Evolutionary conservation across 208 protist species (phyloP).

Genomic region (Endotrypanum monterogeii): DNA sequence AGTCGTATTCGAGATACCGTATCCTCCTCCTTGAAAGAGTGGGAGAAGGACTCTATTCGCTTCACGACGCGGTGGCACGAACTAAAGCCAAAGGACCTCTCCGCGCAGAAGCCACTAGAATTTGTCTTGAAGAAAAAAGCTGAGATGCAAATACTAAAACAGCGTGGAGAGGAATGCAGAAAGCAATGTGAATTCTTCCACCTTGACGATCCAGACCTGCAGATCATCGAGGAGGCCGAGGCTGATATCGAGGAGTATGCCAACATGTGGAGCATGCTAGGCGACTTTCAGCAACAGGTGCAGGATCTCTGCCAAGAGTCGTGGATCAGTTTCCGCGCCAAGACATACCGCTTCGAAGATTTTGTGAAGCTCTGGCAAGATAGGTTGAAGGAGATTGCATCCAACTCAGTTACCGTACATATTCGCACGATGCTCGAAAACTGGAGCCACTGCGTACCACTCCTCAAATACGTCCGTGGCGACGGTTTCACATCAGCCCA

Average conservation of each 20-base stretch:
- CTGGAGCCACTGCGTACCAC: conserved; percentile 79
- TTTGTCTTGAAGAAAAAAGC: conserved; percentile 82
- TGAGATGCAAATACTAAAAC: conserved; percentile 80
- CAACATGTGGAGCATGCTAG: conserved; percentile 88
- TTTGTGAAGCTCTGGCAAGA: conserved; percentile 94
- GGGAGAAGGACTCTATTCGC: conserved; percentile 84
- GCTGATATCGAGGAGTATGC: conserved; percentile 86
- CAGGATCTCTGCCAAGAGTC: conserved; percentile 74
- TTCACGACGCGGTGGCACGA: conserved; percentile 94
- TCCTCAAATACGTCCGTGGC: conserved; percentile 94
- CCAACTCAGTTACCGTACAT: conserved; percentile 85
- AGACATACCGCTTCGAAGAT: conserved; percentile 95
- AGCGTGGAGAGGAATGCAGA: conserved; percentile 66
- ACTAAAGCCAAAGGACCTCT: conserved; percentile 93
- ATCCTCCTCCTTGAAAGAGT: conserved; percentile 68
- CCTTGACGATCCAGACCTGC: conserved; percentile 85
- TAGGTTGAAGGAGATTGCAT: conserved; percentile 73
- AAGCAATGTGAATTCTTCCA: conserved; percentile 94
- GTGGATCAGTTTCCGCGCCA: conserved; percentile 95
- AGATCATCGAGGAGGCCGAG: conserved; percentile 73
- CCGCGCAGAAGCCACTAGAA: conserved; percentile 65
- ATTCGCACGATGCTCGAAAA: conserved; percentile 89
- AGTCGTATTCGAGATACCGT: conserved; percentile 69
- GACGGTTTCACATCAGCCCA: conserved; percentile 96
- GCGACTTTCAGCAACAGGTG: conserved; percentile 87